phyloP scores from a whole-genome alignment of 257 asterid genomes.

The Striga asiatica region DNA sequence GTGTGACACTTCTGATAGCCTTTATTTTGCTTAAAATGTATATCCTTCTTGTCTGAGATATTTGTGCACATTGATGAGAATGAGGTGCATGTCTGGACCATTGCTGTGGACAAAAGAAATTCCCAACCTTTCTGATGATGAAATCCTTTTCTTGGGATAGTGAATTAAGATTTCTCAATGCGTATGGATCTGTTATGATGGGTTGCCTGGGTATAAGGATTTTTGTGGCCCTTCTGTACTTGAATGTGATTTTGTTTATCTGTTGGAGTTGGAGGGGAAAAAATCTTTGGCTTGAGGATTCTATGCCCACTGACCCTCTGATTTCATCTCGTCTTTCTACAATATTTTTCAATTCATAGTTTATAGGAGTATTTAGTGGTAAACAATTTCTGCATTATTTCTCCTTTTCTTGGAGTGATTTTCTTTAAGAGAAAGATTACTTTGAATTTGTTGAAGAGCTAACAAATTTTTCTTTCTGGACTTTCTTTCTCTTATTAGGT shows the following conservation, averaged over 20 bases:
- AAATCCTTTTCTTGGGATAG: background rate
- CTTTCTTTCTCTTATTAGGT: conserved; percentile 49
- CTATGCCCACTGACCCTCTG: background rate
- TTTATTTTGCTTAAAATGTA: background rate
- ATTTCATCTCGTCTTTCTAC: background rate
- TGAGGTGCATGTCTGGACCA: background rate
- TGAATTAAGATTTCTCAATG: background rate
- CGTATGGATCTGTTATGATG: conserved; percentile 7
- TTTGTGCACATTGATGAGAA: conserved; percentile 3
- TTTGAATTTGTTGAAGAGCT: conserved; percentile 2
- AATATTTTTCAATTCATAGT: background rate
- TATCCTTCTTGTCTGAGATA: background rate
- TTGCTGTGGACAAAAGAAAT: conserved; percentile 7
- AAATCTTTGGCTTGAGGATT: background rate
- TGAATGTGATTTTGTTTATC: conserved; percentile 2
- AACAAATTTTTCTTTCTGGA: background rate
- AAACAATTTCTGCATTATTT: background rate
- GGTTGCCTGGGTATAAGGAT: background rate
- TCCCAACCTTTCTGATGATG: background rate
- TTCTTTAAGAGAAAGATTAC: background rate
- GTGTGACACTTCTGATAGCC: background rate
- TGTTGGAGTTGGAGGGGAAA: conserved; percentile 3
- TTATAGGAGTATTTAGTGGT: background rate
- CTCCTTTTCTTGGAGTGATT: background rate
- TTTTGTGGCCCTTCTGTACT: background rate